A percentile compares a stretch with the other conserved stretches of the same genome.
These are phyloP conservation scores for Blastobotrys ciferrii DNA, from an alignment of 1,139 yeast species.

Conservation along the genomic window DNA sequence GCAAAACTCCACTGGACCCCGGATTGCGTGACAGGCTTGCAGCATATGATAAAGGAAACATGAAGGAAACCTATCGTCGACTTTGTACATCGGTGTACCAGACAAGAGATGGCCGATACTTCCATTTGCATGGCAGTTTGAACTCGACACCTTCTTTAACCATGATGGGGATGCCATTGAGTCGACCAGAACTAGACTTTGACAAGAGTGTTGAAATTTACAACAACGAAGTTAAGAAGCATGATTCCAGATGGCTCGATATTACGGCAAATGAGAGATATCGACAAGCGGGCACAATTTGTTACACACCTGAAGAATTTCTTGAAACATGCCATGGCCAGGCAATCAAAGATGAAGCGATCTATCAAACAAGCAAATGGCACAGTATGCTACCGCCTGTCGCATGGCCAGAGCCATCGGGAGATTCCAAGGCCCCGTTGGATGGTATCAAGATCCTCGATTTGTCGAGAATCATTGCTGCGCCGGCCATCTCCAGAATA, in stretches of 20 bases:
- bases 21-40: background rate
- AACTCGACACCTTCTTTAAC: constrained; percentile 10
- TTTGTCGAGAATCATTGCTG: constrained; percentile 11
- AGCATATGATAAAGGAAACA: constrained; percentile 8
- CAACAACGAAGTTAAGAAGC: constrained; percentile 5
- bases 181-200: constrained; percentile 7
- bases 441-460: constrained; percentile 9
- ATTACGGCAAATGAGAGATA: constrained; percentile 11
- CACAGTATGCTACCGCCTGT: constrained; percentile 9
- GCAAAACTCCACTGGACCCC: background rate
- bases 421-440: constrained; percentile 5
- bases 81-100: constrained; percentile 8
- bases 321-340: constrained; percentile 8
- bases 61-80: constrained; percentile 4
- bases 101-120: constrained; percentile 9
- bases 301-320: constrained; percentile 10
- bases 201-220: background rate
- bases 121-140: constrained; percentile 11
- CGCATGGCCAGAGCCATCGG: constrained; percentile 2
- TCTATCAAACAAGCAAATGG: constrained; percentile 1
- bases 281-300: constrained; percentile 11
- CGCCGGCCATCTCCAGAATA: constrained; percentile 10
- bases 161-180: constrained; percentile 8
- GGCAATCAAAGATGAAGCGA: constrained; percentile 8
- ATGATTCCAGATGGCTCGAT: constrained; percentile 9